These are phyloP conservation scores for Chytriomyces confervae DNA, from an alignment of 192 early-diverging fungal species.

Conservation along the genomic window DNA sequence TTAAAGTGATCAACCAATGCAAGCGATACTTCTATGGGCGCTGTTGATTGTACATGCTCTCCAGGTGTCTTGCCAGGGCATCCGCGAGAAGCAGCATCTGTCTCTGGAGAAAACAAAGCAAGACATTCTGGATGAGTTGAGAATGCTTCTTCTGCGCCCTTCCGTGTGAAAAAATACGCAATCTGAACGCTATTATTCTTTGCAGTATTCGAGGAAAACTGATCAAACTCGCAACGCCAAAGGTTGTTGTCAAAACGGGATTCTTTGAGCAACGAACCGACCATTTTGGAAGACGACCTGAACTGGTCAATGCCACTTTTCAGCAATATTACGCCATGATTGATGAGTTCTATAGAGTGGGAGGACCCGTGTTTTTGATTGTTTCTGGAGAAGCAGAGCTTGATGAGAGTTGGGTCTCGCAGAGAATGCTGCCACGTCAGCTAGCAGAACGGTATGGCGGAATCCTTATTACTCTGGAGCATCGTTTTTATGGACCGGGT, in stretches of 20 bases:
- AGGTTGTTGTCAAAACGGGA: background rate
- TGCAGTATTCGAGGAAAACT: background rate
- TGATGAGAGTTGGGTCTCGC: background rate
- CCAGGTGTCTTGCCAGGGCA: background rate
- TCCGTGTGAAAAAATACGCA: background rate
- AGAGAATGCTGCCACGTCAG: background rate
- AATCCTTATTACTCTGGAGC: background rate
- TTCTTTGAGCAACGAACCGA: slow-evolving; percentile 22
- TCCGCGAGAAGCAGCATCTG: background rate
- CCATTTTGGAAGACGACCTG: slow-evolving; percentile 23
- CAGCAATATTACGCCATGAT: slow-evolving; percentile 2
- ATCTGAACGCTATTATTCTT: background rate
- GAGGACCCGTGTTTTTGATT: slow-evolving; percentile 26
- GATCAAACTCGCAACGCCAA: background rate
- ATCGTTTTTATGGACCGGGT: slow-evolving; percentile 1
- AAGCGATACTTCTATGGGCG: no score
- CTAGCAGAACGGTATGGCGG: background rate
- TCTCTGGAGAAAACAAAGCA: background rate
- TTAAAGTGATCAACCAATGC: no score
- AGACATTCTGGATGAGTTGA: background rate
- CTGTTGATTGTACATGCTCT: no score
- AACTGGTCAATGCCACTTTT: slow-evolving; percentile 9
- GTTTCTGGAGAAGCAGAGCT: slow-evolving; percentile 9
- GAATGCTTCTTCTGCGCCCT: background rate
- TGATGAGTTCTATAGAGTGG: slow-evolving; percentile 21